These are phyloP conservation scores for Boletus mariae DNA, from an alignment of 1,284 basidiomycete genomes.

Conservation along the genomic window DNA sequence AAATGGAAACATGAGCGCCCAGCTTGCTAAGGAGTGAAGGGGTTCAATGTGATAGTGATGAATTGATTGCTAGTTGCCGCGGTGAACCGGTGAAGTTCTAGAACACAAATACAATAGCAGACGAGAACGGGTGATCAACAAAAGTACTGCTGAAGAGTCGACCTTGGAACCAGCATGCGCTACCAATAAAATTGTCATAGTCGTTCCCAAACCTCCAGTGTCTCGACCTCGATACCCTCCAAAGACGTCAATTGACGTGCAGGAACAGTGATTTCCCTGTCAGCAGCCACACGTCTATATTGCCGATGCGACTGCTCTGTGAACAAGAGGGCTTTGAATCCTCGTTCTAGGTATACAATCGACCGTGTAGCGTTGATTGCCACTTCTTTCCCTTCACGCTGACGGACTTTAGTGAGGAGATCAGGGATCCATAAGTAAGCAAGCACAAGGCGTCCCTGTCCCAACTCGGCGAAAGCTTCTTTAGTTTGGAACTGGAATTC, in stretches of 20 bases:
- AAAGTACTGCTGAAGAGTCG: no score
- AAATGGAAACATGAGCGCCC: no score
- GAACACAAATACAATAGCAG: no score
- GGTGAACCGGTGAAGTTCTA: no score
- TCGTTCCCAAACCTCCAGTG: conserved; percentile 3
- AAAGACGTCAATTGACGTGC: neutral
- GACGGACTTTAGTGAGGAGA: neutral
- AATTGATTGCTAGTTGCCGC: no score
- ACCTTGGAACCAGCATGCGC: no score
- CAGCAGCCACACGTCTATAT: conserved; percentile 10
- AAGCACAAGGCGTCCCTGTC: neutral
- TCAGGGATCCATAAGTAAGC: conserved; percentile 14
- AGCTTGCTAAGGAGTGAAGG: no score
- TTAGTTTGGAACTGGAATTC: neutral
- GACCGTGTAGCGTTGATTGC: neutral
- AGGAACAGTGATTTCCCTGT: conserved; percentile 1
- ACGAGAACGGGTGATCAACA: no score
- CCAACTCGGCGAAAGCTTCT: neutral
- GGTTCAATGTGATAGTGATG: no score
- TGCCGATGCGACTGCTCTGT: neutral
- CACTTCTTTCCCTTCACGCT: neutral
- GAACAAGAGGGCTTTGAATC: conserved; percentile 13
- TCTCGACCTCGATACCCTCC: neutral
- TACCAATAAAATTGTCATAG: neutral
- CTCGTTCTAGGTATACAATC: conserved; percentile 11